phyloP scores from a whole-genome alignment of 2,329 filamentous ascomycete species.

The Salinomyces thailandicus region DNA sequence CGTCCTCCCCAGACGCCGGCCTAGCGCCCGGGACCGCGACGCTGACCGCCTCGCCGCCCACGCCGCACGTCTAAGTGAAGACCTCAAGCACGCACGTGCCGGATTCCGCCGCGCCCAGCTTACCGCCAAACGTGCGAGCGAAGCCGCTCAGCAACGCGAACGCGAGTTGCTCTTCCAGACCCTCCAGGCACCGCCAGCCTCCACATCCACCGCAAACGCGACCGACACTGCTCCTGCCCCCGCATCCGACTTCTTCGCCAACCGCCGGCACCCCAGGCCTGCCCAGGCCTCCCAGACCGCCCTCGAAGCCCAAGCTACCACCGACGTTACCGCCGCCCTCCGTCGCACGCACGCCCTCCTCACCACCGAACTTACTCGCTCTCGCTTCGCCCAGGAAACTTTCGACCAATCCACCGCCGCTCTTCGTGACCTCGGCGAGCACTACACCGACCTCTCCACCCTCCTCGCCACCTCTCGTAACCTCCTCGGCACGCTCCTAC shows the following conservation, averaged over 20 bases:
- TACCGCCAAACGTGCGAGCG: constrained; percentile 62
- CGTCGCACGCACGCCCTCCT: constrained; percentile 80
- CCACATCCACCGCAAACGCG: constrained; percentile 19
- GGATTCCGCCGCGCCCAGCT: constrained; percentile 76
- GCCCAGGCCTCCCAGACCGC: constrained; percentile 56
- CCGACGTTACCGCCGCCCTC: constrained; percentile 74
- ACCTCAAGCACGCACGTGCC: constrained; percentile 56
- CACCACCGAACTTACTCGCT: constrained; percentile 71
- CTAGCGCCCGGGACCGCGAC: constrained; percentile 46
- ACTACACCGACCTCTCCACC: constrained; percentile 67
- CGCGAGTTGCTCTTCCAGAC: constrained; percentile 63
- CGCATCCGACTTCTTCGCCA: constrained; percentile 29
- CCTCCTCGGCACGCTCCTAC: constrained; percentile 66
- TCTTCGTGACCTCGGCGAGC: constrained; percentile 67
- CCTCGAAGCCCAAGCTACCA: constrained; percentile 61
- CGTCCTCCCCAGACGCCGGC: constrained; percentile 28
- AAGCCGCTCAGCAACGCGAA: constrained; percentile 64
- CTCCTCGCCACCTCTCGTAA: constrained; percentile 64
- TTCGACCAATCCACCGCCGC: constrained; percentile 74
- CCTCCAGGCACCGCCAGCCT: constrained; percentile 39
- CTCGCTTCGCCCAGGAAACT: constrained; percentile 81
- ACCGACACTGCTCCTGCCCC: constrained; percentile 10
- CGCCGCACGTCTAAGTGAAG: constrained; percentile 55
- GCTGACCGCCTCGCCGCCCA: constrained; percentile 53
- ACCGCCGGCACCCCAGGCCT: constrained; percentile 17